Conservation (phyloP, 169 alveolate species). For the Perkinsus olseni region DNA sequence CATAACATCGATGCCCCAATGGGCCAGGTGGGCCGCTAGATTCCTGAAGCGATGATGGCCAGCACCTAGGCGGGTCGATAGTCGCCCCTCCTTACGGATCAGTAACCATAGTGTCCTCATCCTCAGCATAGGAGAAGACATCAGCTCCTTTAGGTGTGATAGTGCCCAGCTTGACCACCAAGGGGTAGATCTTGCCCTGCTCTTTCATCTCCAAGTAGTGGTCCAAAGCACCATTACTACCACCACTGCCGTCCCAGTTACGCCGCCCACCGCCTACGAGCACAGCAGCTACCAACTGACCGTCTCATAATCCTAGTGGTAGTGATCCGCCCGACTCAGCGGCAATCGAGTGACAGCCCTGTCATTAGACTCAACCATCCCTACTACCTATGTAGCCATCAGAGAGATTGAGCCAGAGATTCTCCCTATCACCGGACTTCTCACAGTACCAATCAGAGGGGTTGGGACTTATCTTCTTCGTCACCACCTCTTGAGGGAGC, state of each 20-base stretch:
- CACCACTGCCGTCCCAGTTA: constrained; percentile 15
- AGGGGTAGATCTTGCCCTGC: constrained; percentile 61
- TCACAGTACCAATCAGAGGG: constrained; percentile 32
- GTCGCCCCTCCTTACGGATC: background rate
- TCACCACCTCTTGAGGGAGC: background rate
- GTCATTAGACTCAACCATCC: no score
- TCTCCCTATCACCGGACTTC: constrained; percentile 30
- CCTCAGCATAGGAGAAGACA: constrained; percentile 79
- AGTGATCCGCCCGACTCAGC: no score
- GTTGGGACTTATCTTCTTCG: background rate
- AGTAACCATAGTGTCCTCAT: constrained; percentile 31
- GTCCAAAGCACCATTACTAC: background rate
- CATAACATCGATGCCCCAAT: constrained; percentile 65
- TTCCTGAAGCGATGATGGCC: constrained; percentile 22
- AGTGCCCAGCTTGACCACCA: constrained; percentile 84
- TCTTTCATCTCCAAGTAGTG: constrained; percentile 26
- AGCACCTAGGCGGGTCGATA: no score
- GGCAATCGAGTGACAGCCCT: no score
- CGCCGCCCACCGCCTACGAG: constrained; percentile 15
- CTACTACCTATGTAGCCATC: constrained; percentile 18
- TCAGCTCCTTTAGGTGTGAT: constrained; percentile 82
- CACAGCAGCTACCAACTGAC: no score
- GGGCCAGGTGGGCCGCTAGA: constrained; percentile 66
- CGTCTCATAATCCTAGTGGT: no score
- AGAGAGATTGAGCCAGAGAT: constrained; percentile 40